These are phyloP conservation scores for Phytophthora pini DNA, from an alignment of 352 stramenopile genomes.

Conservation along the genomic window DNA sequence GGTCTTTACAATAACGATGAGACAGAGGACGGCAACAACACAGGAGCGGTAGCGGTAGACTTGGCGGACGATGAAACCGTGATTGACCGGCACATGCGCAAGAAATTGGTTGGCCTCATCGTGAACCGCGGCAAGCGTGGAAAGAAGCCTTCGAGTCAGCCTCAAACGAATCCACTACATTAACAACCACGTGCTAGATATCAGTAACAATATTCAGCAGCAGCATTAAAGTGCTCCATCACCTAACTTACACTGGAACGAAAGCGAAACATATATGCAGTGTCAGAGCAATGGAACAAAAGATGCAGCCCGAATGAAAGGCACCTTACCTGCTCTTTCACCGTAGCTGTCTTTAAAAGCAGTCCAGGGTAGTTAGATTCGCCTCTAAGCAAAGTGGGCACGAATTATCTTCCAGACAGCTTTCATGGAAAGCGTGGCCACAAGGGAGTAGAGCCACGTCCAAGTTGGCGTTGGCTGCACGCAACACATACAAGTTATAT, in stretches of 20 bases:
- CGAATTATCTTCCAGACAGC: conserved; percentile 63
- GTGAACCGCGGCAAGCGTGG: conserved; percentile 79
- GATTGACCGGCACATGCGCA: conserved; percentile 81
- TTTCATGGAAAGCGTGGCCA: conserved; percentile 79
- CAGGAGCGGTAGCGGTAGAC: conserved; percentile 41
- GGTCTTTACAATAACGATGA: conserved; percentile 40
- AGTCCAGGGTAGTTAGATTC: conserved; percentile 59
- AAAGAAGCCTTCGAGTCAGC: conserved; percentile 51
- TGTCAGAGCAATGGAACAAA: conserved; percentile 4
- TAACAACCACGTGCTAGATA: conserved; percentile 24
- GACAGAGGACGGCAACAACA: conserved; percentile 31
- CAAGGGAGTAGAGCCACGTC: conserved; percentile 81
- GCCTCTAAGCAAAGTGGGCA: conserved; percentile 77
- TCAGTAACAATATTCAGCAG: conserved; percentile 31
- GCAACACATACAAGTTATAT: conserved; percentile 20
- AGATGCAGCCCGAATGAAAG: background rate
- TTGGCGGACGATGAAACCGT: conserved; percentile 64
- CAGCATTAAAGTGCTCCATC: conserved; percentile 7
- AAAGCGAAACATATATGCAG: background rate
- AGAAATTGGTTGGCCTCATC: conserved; percentile 85
- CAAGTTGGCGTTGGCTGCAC: conserved; percentile 75
- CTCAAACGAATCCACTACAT: conserved; percentile 31
- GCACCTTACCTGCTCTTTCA: conserved; percentile 12
- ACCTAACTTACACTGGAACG: conserved; percentile 6
- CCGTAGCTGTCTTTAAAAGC: conserved; percentile 22